Evolutionary conservation across 2,329 filamentous ascomycete genomes (phyloP).

Genomic region (Colletotrichum cereale): DNA sequence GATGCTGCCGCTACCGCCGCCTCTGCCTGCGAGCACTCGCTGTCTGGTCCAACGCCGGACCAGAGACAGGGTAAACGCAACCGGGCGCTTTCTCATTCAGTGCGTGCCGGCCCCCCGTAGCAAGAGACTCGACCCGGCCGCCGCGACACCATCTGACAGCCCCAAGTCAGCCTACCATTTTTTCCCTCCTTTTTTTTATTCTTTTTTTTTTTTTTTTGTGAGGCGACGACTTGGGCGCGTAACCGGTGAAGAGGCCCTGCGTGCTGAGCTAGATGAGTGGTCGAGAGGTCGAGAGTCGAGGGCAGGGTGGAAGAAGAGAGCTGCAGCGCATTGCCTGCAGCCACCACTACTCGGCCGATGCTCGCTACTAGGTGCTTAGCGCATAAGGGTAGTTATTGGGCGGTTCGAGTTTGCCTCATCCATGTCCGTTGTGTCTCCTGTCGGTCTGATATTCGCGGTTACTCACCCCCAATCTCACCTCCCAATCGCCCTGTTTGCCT

Average conservation of each 20-base stretch:
- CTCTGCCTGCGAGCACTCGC: conserved; percentile 3
- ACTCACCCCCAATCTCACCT: not conserved
- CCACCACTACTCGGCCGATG: conserved; percentile 7
- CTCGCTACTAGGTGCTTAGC: conserved; percentile 3
- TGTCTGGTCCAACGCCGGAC: conserved; percentile 22
- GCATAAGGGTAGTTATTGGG: conserved; percentile 11
- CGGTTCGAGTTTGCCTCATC: conserved; percentile 21
- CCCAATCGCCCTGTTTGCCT: not conserved
- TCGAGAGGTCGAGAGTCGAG: not conserved
- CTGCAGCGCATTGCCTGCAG: not conserved
- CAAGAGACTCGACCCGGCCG: conserved; percentile 16
- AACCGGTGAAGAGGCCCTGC: not conserved
- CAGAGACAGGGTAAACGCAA: conserved; percentile 33
- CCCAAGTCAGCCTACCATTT: not conserved
- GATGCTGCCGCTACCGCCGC: conserved; percentile 33
- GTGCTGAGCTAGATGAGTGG: conserved; percentile 4
- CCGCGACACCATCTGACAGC: conserved; percentile 25
- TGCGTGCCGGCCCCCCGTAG: conserved; percentile 18
- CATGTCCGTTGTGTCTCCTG: conserved; percentile 7
- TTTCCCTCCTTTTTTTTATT: not conserved
- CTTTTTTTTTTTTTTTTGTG: not conserved
- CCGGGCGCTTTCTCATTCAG: conserved; percentile 28
- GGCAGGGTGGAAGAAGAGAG: not conserved
- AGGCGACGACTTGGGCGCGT: conserved; percentile 4
- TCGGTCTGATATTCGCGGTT: not conserved